These are phyloP conservation scores for Wallacemonas sp. DNA, from an alignment of 208 protist genomes.

Conservation along the genomic window DNA sequence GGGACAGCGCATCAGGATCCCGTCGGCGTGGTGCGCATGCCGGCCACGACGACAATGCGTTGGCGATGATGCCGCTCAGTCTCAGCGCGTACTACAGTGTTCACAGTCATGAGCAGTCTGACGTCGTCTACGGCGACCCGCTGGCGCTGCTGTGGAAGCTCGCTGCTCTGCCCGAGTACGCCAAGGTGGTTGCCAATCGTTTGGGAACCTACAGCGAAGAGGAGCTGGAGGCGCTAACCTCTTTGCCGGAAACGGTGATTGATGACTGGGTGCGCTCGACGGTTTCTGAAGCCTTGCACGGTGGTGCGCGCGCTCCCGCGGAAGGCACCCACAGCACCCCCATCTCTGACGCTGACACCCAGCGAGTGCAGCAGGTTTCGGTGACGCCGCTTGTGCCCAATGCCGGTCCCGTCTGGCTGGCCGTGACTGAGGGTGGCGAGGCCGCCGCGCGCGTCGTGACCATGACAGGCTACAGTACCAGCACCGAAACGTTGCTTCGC, in stretches of 20 bases:
- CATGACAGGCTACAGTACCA: constrained; percentile 58
- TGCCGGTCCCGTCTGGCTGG: constrained; percentile 64
- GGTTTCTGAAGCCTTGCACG: not conserved
- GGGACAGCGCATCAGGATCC: too few species aligned
- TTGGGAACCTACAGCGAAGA: constrained; percentile 14
- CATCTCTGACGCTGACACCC: not conserved
- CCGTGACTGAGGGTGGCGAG: constrained; percentile 46
- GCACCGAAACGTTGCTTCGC: constrained; percentile 55
- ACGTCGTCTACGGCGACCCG: constrained; percentile 46
- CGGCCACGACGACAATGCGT: not conserved
- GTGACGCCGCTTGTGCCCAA: constrained; percentile 17
- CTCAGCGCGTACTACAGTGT: constrained; percentile 3
- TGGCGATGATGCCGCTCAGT: constrained; percentile 10
- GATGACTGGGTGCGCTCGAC: not conserved
- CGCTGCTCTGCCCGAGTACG: constrained; percentile 30
- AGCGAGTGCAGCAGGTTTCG: not conserved
- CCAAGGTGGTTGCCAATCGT: not conserved
- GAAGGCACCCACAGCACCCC: not conserved
- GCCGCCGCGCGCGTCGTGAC: constrained; percentile 35
- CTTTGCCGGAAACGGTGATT: constrained; percentile 10
- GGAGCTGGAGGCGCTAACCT: not conserved
- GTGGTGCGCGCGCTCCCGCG: not conserved
- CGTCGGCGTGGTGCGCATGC: too few species aligned
- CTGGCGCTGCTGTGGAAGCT: constrained; percentile 72
- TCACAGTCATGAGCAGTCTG: constrained; percentile 1